Evolutionary conservation across 179 eudicot species (phyloP).

Genomic region (Actinidia arguta): DNA sequence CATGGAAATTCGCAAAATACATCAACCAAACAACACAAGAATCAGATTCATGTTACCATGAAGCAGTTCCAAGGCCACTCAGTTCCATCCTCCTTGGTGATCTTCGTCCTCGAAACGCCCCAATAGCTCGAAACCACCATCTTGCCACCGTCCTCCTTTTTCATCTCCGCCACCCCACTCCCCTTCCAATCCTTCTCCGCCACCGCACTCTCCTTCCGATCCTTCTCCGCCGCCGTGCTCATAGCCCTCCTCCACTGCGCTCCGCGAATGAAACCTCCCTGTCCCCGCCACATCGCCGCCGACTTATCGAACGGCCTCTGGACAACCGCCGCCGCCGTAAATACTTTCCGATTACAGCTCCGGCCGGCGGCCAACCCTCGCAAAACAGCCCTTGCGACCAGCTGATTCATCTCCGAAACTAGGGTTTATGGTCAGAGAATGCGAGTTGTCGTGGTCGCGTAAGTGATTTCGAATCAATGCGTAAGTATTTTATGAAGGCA

Average conservation of each 20-base stretch:
- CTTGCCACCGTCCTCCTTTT: constrained; percentile 18
- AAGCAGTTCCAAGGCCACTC: constrained; percentile 91
- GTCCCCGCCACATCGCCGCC: neutral
- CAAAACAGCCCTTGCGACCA: constrained; percentile 1
- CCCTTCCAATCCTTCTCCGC: constrained; percentile 20
- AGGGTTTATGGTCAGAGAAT: neutral
- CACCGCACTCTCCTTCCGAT: constrained; percentile 4
- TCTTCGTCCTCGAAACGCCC: constrained; percentile 61
- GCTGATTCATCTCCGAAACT: constrained; percentile 1
- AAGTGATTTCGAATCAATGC: neutral
- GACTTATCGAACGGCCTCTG: neutral
- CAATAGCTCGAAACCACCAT: constrained; percentile 67
- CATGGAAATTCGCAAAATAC: neutral
- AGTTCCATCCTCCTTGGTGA: constrained; percentile 67
- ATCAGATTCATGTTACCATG: constrained; percentile 52
- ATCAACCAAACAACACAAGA: neutral
- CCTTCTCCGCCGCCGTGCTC: constrained; percentile 30
- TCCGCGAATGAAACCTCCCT: neutral
- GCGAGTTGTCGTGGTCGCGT: neutral
- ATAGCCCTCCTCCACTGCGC: constrained; percentile 38
- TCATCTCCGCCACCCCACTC: neutral
- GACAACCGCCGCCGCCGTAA: neutral
- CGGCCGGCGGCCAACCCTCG: neutral
- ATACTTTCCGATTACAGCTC: neutral
- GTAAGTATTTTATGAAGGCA: neutral